Base-by-base conservation (phyloP, 2,329 filamentous ascomycete genomes). In the Claviceps sp. region DNA sequence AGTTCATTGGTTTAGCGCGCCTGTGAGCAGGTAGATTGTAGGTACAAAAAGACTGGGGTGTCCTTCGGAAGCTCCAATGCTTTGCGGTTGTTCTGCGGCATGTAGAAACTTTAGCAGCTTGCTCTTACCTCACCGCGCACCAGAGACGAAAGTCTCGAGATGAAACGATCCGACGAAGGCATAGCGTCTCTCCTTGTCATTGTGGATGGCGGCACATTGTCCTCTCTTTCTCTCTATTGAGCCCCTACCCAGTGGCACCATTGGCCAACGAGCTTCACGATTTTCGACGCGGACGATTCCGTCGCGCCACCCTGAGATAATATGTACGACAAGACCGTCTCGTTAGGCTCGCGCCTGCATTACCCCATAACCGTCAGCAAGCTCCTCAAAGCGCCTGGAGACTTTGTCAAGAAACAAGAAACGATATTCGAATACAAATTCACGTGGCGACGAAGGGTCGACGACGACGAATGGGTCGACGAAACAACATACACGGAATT, bases 311-410 rank as follows among this genome's bases (percentile, higher is more conserved):
- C 48, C 49, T n/a, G 42, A 22, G 41, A 51, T 50, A 62, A 22
- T 47, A 70, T 70, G 67, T 63, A 63, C 62, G 67, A 70, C 61
- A 70, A 70, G 55, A 54, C 63, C 49, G 66, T 83, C 53, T 72
- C 68, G 52, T 64, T 82, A 53, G 79, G 79, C 62, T 69, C 74
- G 60, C 75, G 79, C 69, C 80, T 96, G 60, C 86, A 85, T 69
- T 98, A 97, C 70, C 93, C 93, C 61, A 90, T 97, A 69, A 95
- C 85, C 60, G 84, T 98, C 69, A 89, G 84, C 61, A 85, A 88
- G 67, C 77, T 97, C 55, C 78, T 91, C 59, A 89, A 88, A 68
- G 72, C 76, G 58, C 78, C 80, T 20, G 85, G 86, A 67, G 88
- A 95, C 61, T 65, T 77, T 56, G 79, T 98, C 62, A 77, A 81